Evolutionary conservation across 1,139 yeast genomes (phyloP), one percentile per base, ranked within the genome.

Genomic region (Candida sp.): DNA sequence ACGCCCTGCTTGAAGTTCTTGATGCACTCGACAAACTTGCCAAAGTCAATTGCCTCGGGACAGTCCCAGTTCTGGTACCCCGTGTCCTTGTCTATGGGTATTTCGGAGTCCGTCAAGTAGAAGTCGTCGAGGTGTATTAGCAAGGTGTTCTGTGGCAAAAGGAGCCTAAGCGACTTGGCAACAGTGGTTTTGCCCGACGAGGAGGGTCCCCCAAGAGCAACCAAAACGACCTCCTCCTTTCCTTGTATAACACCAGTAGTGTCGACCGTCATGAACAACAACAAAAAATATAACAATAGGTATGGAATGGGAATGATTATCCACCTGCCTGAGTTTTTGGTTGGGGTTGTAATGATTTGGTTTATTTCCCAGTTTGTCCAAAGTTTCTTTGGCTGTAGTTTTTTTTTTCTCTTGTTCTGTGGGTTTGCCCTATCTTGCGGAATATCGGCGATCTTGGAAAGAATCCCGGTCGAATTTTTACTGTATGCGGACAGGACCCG

Each of bases 101-200:
- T 87, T 34, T 86, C 79, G 2, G 77, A 74, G 60, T 93, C 97
- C 49, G 83, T 77, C 5, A 65, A 49, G 56, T 90, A 94, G 65
- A 92, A 94, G 67, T 94, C 98, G 66, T 94, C 99, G 61, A 91
- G 85, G 61, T 93, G 97, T 2, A 94, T 66, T 12, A 92, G 70
- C 2, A 75, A 67, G 0, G 89, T 75, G 26, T 75, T 62, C 2
- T 38, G 8, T 0, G 83, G 80, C 6, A 88, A 65, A 2, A 89
- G 55, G 11, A 53, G 51, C 23, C 67, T 64, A 5, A 83, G 60
- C 2, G 76, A 66, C 45, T 69, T 72, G 8, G 83, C 72, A 7
- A 78, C 75, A 0, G 86, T 80, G 1, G 96, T 88, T 63, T 93
- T 93, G 0, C 98, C 98, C 12, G 94, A 86, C 25, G 96, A 88